Evolutionary conservation across 2,329 filamentous ascomycete genomes (phyloP).

Genomic region (Stemphylium vesicarium): DNA sequence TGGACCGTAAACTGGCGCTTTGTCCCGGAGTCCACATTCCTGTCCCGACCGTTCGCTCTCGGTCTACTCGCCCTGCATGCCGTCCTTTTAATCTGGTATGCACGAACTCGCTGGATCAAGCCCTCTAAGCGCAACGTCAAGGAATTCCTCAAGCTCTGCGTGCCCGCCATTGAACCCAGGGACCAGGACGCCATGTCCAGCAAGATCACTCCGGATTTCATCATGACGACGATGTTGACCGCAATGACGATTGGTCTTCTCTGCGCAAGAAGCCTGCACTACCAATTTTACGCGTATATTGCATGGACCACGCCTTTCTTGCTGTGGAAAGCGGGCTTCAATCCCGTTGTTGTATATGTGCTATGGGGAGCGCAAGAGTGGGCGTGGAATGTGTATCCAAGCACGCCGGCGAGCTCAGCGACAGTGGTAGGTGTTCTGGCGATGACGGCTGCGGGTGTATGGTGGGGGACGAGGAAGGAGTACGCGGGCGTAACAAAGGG

Average conservation of each 20-base stretch:
- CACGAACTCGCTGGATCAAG: constrained; percentile 72
- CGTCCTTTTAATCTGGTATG: constrained; percentile 70
- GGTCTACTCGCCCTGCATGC: constrained; percentile 70
- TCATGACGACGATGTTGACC: constrained; percentile 77
- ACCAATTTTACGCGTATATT: constrained; percentile 93
- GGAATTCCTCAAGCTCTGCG: constrained; percentile 60
- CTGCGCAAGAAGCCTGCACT: constrained; percentile 87
- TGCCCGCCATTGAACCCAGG: constrained; percentile 48
- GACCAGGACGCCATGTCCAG: constrained; percentile 64
- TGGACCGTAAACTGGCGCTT: constrained; percentile 99
- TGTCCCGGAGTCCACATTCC: constrained; percentile 80
- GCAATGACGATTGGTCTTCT: constrained; percentile 81
- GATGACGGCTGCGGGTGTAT: constrained; percentile 68
- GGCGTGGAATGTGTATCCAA: constrained; percentile 96
- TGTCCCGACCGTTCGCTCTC: constrained; percentile 72
- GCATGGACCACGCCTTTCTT: constrained; percentile 89
- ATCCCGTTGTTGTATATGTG: constrained; percentile 69
- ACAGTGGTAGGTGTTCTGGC: constrained; percentile 75
- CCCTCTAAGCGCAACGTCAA: constrained; percentile 66
- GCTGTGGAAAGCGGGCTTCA: constrained; percentile 77
- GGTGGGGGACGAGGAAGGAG: constrained; percentile 61
- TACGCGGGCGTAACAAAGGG: constrained; percentile 47
- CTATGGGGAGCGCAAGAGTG: constrained; percentile 84
- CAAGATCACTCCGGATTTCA: constrained; percentile 71
- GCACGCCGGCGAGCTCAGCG: constrained; percentile 68